phyloP scores from a whole-genome alignment of 1,284 basidiomycete species.

The Ceratobasidium sp. region DNA sequence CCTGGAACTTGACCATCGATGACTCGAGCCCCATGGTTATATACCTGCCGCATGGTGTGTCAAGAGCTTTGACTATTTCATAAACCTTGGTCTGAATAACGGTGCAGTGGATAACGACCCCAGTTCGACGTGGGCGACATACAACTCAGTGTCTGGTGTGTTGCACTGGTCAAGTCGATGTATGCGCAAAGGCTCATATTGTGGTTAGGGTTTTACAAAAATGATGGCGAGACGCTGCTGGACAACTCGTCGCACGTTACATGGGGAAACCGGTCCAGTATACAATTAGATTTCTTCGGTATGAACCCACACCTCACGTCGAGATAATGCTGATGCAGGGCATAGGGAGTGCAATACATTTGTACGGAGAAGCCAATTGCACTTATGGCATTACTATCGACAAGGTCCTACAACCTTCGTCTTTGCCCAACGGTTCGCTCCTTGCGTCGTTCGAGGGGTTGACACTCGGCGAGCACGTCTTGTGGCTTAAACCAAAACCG shows the following conservation, averaged over 20 bases:
- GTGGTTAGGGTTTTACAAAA: not conserved
- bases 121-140: slow-evolving; percentile 6
- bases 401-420: not conserved
- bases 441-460: not conserved
- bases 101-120: slow-evolving; percentile 6
- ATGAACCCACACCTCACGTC: not conserved
- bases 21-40: slow-evolving; percentile 12
- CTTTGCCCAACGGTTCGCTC: not conserved
- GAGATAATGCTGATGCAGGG: not conserved
- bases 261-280: not conserved
- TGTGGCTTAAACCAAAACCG: not conserved
- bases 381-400: not conserved
- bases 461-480: not conserved
- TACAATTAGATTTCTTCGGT: slow-evolving; percentile 6
- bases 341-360: not conserved
- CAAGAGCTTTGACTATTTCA: not conserved
- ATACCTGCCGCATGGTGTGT: not conserved
- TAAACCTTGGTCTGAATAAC: not conserved
- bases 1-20: slow-evolving; percentile 13
- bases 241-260: slow-evolving; percentile 21
- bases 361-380: slow-evolving; percentile 19
- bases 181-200: not conserved
- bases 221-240: not conserved
- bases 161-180: not conserved
- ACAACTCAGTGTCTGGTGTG: slow-evolving; percentile 8